Evolutionary conservation across 768 basidiomycete genomes (phyloP), one percentile per base, ranked within the genome.

Genomic region (Suillus bovinus): DNA sequence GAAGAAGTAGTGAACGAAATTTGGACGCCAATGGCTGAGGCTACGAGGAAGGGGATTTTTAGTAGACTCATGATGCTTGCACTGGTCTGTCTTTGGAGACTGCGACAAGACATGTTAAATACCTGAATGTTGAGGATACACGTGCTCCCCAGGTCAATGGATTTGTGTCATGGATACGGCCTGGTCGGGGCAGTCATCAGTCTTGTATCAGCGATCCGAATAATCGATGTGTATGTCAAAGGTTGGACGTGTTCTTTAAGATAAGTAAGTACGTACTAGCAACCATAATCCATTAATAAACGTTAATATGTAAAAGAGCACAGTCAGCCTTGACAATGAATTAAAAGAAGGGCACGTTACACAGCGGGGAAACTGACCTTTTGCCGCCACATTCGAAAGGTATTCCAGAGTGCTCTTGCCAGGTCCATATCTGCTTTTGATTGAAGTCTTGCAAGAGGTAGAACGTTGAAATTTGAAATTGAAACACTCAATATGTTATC

Each of bases 11-110:
- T 69, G 29, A 72, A 72, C 4, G 71, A 64, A 24, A 63, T n/a
- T 20, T 71, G 70, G 61, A 72, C 70, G 47, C 72, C 67, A 64
- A 67, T 69, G 8, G 70, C 22, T 13, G 71, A 71, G 2, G 65
- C 60, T 27, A 71, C 33, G 42, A 72, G 67, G n/a, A 74, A 63
- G 17, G 67, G 39, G 20, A 60, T n/a, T 39, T 74, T 72, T 52
- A 61, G 38, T 33, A 68, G 33, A 8, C 64, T 60, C 71, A 74
- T 47, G 22, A 11, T 46, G 6, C 13, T 46, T n/a, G 20, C 10
- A 20, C 20, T 42, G 41, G 41, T 34, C 33, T 34, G 46, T 14
- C 46, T 14, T 44, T 24, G 22, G 46, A 47, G 6, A 13, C 24
- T 24, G 22, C 13, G 22, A 47, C n/a, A n/a, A n/a, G n/a, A n/a